These are phyloP conservation scores for Ochetophila trinervis DNA, from an alignment of 306 rosid genomes.

Conservation along the genomic window DNA sequence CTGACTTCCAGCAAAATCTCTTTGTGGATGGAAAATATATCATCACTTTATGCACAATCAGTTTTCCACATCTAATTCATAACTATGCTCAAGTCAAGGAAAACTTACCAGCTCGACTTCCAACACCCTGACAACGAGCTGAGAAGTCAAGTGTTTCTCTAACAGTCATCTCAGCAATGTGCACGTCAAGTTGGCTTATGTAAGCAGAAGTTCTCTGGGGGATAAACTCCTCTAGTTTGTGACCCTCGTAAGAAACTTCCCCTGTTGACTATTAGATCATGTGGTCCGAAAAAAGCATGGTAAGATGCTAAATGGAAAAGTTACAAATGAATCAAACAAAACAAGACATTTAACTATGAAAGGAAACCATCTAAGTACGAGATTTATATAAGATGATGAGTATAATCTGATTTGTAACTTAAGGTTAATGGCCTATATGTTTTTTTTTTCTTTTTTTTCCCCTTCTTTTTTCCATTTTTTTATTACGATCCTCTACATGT, in stretches of 20 bases:
- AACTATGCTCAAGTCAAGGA: neutral
- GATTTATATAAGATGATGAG: too few relatives aligned
- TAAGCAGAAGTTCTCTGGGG: conserved; percentile 70
- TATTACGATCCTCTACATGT: too few relatives aligned
- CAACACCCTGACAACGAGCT: conserved; percentile 66
- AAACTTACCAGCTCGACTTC: conserved; percentile 48
- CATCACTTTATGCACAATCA: neutral
- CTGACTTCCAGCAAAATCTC: conserved; percentile 64
- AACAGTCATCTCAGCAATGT: conserved; percentile 72
- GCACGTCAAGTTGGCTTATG: conserved; percentile 70
- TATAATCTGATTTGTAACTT: too few relatives aligned
- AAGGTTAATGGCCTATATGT: too few relatives aligned
- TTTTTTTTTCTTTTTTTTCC: too few relatives aligned
- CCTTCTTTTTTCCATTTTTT: too few relatives aligned
- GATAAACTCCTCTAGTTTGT: conserved; percentile 54
- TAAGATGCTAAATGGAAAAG: neutral
- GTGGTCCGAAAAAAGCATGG: neutral
- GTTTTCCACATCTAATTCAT: neutral
- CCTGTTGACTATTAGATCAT: conserved; percentile 43
- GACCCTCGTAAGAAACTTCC: conserved; percentile 54
- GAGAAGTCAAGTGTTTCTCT: conserved; percentile 78
- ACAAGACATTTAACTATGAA: neutral
- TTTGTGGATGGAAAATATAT: conserved; percentile 4
- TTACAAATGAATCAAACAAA: neutral
- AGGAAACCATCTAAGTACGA: too few relatives aligned